These are phyloP conservation scores for Elymus sibiricus DNA, from an alignment of 176 grass and related monocot species.

Conservation along the genomic window DNA sequence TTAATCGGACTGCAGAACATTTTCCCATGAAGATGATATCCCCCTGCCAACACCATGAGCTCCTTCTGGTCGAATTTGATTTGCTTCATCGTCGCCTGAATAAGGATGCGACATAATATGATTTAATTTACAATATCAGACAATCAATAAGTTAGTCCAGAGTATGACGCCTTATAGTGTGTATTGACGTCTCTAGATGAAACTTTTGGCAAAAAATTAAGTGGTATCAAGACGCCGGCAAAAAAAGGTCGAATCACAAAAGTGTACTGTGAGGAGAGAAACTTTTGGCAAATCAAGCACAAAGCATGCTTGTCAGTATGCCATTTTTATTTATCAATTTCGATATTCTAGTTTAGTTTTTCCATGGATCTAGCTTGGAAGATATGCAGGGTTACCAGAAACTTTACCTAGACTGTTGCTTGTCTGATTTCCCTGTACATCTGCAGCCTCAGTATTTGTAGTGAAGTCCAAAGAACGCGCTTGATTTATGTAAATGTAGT, in stretches of 20 bases:
- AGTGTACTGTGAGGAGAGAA: background rate
- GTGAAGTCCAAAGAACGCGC: background rate
- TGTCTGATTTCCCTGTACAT: conserved; percentile 23
- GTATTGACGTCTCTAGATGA: background rate
- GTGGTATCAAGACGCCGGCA: background rate
- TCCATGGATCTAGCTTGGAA: conserved; percentile 8
- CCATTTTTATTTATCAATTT: background rate
- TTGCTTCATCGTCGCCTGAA: conserved; percentile 45
- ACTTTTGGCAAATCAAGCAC: background rate
- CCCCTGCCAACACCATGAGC: conserved; percentile 39
- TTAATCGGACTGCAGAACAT: conserved; percentile 66
- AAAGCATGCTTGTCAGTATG: background rate
- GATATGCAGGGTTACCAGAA: conserved; percentile 35
- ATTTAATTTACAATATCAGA: conserved; percentile 24
- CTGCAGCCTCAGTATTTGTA: conserved; percentile 27
- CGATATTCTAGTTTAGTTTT: background rate
- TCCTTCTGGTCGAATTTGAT: conserved; percentile 48
- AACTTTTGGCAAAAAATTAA: background rate
- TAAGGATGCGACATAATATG: background rate
- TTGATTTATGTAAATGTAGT: conserved; percentile 66
- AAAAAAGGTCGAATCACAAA: background rate
- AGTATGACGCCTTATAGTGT: background rate
- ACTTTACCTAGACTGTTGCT: conserved; percentile 19
- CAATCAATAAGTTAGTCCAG: background rate
- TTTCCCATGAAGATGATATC: conserved; percentile 74